phyloP scores from a whole-genome alignment of 169 alveolate species.

The Babesia bovis region DNA sequence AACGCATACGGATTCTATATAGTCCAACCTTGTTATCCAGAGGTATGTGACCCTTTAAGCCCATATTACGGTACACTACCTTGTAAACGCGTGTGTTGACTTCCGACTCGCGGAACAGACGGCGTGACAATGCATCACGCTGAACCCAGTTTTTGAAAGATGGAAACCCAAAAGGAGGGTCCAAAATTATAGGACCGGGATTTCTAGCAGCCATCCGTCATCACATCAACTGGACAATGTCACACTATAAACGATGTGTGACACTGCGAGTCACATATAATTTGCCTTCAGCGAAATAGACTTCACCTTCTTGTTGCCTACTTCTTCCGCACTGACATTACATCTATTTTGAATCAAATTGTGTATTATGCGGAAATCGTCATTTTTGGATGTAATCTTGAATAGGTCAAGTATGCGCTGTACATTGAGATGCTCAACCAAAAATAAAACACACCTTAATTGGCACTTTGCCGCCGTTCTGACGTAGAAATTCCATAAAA shows the following conservation, averaged over 20 bases:
- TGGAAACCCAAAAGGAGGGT: constrained; percentile 83
- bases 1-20: constrained; percentile 78
- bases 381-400: constrained; percentile 63
- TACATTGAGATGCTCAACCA: not conserved
- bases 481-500: constrained; percentile 26
- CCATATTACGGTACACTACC: constrained; percentile 76
- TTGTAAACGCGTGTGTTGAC: constrained; percentile 81
- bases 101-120: constrained; percentile 80
- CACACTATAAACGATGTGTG: not conserved
- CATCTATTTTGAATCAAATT: constrained; percentile 44
- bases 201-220: constrained; percentile 81
- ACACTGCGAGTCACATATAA: not conserved
- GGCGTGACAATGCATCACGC: constrained; percentile 73
- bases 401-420: constrained; percentile 58
- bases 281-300: constrained; percentile 52
- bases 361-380: constrained; percentile 54
- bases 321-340: constrained; percentile 47
- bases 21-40: constrained; percentile 80
- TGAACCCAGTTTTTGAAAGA: constrained; percentile 76
- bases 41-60: constrained; percentile 80
- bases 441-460: constrained; percentile 34
- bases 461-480: constrained; percentile 59
- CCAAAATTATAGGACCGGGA: constrained; percentile 82
- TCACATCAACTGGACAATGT: not conserved
- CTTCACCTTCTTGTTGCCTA: constrained; percentile 45